Base-by-base conservation (phyloP, 805 yeast species). In the Metschnikowia kunwiensis region DNA sequence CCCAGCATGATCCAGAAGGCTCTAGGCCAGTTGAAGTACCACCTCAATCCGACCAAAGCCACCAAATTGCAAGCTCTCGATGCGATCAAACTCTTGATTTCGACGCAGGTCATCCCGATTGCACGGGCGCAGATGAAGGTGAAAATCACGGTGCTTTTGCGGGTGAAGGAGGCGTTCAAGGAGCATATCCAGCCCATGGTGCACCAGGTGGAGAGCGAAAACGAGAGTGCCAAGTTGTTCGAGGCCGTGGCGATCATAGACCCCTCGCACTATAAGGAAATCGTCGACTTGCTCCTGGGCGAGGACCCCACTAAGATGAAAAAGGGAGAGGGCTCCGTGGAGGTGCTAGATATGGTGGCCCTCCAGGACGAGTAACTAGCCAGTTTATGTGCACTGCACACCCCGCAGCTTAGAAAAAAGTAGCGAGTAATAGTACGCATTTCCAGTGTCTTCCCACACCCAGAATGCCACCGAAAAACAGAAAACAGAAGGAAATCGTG, bases 81-180 rank as follows among this genome's bases (percentile, higher is more conserved):
- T 38, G 96, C 95, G 3, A 89, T 93, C 47, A 84, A 78, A 54
- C 57, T 83, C 33, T 65, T 93, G 32, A 81, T 86, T 3, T 75
- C 80, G 21, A 75, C 77, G 47, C 97, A 93, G 60, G 67, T 88
- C 21, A 82, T 93, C 18, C 97, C 97, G 7, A 89, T 93, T 39
- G 95, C 87, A 0, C 73, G 98, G 48, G 97, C 97, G 0, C 82
- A 82, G 51, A 93, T 93, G 98, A 80, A 86, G 61, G 74, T 93
- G 25, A 78, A 80, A 47, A 65, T 87, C n/a, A 60, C 72, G 0
- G 61, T 85, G 30, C 68, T 72, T 16, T 66, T 73, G 7, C 75
- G 81, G 44, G 78, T 75, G 4, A 69, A 70, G 32, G 61, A 53
- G 30, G 59, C 55, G 27, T 64, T 48, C 40, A 59, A 55, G 4